phyloP scores from a whole-genome alignment of 345 rosid species.

The Boechera stricta region DNA sequence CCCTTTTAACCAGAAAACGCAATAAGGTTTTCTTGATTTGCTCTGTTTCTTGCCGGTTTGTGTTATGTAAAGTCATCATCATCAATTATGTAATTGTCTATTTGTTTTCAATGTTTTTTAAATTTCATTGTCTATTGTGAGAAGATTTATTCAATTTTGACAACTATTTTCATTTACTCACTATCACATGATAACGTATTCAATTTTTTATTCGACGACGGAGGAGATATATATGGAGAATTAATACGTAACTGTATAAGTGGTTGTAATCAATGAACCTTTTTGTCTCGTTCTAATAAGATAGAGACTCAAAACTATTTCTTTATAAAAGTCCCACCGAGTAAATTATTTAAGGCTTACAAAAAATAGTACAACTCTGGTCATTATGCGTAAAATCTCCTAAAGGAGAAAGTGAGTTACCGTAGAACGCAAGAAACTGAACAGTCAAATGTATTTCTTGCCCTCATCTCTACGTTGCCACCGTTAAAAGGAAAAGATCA shows the following conservation, averaged over 20 bases:
- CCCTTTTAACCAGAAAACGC: not conserved
- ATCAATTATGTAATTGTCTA: conserved; percentile 21
- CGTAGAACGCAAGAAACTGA: conserved; percentile 25
- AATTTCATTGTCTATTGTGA: not conserved
- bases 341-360: not conserved
- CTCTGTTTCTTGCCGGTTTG: conserved; percentile 15
- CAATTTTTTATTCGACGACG: not conserved
- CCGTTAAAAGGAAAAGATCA: conserved; percentile 8
- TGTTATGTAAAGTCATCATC: conserved; percentile 23
- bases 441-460: not conserved
- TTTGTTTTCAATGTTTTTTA: not conserved
- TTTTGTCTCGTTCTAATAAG: not conserved
- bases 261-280: conserved; percentile 1
- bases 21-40: not conserved
- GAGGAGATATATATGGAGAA: not conserved
- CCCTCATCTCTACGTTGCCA: not conserved
- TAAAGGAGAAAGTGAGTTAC: not conserved
- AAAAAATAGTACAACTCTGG: not conserved
- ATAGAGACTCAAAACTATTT: not conserved
- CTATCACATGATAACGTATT: not conserved
- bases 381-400: not conserved
- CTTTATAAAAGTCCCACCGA: not conserved
- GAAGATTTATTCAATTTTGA: not conserved
- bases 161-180: conserved; percentile 5
- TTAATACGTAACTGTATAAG: not conserved